Percentiles rank a stretch among this genome's conserved stretches.
Conservation (phyloP, 108 stramenopile genomes). For the Cyclotella sp. region DNA sequence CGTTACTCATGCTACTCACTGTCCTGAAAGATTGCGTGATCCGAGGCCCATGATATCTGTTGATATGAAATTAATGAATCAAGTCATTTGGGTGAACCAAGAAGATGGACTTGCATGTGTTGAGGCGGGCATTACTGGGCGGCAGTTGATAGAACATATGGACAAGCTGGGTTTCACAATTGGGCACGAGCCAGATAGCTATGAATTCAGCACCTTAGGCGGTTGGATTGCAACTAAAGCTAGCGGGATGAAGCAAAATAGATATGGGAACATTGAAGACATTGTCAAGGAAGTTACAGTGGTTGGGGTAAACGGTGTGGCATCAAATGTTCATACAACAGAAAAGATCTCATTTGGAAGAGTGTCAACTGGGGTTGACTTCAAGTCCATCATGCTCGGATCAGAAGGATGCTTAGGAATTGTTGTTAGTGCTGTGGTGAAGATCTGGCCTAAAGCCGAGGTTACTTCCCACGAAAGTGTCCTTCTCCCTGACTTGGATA, state of each 20-base stretch:
- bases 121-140: conserved; percentile 90
- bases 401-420: conserved; percentile 94
- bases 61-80: conserved; percentile 87
- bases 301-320: conserved; percentile 63
- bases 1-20: conserved; percentile 85
- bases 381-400: conserved; percentile 82
- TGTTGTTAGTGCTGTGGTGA: conserved; percentile 88
- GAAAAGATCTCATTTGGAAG: conserved; percentile 65
- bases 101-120: conserved; percentile 88
- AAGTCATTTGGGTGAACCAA: conserved; percentile 82
- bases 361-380: conserved; percentile 81
- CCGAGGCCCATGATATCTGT: conserved; percentile 88
- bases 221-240: conserved; percentile 98
- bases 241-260: conserved; percentile 95
- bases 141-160: conserved; percentile 71
- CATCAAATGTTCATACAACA: conserved; percentile 57
- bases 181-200: conserved; percentile 96
- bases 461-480: conserved; percentile 69
- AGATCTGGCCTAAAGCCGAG: conserved; percentile 86
- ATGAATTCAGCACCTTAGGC: conserved; percentile 95
- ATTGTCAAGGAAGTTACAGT: conserved; percentile 86
- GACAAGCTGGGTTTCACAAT: conserved; percentile 85
- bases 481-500: conserved; percentile 75
- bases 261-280: conserved; percentile 97
- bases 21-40: conserved; percentile 69